These are phyloP conservation scores for Saccharomyces mikatae DNA, from an alignment of 805 yeast genomes.

Conservation along the genomic window DNA sequence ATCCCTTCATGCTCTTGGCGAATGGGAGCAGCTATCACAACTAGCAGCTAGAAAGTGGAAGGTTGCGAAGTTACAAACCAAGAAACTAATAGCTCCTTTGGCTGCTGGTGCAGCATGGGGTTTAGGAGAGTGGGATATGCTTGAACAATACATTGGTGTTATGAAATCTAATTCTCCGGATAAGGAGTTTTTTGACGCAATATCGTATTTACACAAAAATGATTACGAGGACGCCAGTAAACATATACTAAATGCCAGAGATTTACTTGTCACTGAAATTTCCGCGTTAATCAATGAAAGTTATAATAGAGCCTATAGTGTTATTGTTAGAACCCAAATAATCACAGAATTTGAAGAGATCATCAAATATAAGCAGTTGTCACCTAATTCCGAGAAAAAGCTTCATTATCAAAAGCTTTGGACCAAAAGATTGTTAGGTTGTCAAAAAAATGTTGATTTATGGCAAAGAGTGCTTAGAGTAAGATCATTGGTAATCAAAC, in stretches of 20 bases:
- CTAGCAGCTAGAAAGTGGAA: slow-evolving; percentile 82
- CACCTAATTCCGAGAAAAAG: slow-evolving; percentile 72
- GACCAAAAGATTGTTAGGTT: slow-evolving; percentile 83
- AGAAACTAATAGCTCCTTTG: slow-evolving; percentile 80
- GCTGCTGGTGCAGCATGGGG: slow-evolving; percentile 99
- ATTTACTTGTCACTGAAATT: slow-evolving; percentile 80
- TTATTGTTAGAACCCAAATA: slow-evolving; percentile 93
- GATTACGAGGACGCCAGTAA: slow-evolving; percentile 70
- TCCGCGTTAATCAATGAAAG: slow-evolving; percentile 91
- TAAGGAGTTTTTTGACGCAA: slow-evolving; percentile 86
- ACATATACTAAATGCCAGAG: slow-evolving; percentile 79
- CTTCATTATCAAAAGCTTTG: slow-evolving; percentile 77
- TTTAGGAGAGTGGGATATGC: slow-evolving; percentile 87
- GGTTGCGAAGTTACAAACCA: slow-evolving; percentile 56
- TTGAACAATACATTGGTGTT: slow-evolving; percentile 81
- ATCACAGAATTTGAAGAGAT: slow-evolving; percentile 91
- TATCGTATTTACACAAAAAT: slow-evolving; percentile 71
- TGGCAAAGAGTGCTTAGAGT: slow-evolving; percentile 95
- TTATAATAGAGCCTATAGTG: slow-evolving; percentile 91
- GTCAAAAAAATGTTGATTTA: slow-evolving; percentile 91
- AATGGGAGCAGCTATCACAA: slow-evolving; percentile 86
- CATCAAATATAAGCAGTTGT: slow-evolving; percentile 73
- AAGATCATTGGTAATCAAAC: slow-evolving; percentile 84
- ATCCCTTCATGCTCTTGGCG: slow-evolving; percentile 91
- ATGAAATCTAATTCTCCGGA: slow-evolving; percentile 91